Base-by-base conservation (phyloP, 176 grass and related monocot species). In the Eragrostis nindensis region DNA sequence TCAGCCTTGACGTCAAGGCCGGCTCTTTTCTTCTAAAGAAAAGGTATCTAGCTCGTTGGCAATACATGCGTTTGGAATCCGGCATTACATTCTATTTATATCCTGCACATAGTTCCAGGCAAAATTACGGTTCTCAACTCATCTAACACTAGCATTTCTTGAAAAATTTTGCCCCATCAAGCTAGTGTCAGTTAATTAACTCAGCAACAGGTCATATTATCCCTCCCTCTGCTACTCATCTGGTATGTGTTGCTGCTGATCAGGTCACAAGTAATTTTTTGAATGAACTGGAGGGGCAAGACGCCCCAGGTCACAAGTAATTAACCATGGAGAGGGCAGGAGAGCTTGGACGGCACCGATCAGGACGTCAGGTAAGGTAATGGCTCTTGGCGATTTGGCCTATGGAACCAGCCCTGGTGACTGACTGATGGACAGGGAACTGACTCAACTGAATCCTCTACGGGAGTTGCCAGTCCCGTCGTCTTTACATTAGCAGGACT, bases 1-100 rank as follows among this genome's bases (percentile, higher is more conserved):
- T 74, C 66, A 75, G 53, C 62, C 86, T 39, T 69, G 4, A 62
- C 68, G 70, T 75, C 62, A 69, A 84, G 70, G 55, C 70, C 84
- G 52, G 75, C 49, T 27, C n/a, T 29, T 62, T 30, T 27, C 14
- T 0, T 11, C 11, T 29, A 62, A 57, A 62, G 43, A 65, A 65
- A 77, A 30, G 6, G 24, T 21, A 11, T 19, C 17, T 59, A 49
- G 32, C 45, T 55, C 49, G 46, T 47, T 56, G 26, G 73, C 59
- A 60, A 41, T 59, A 27, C 42, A 77, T 19, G 74, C 57, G 24
- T 64, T 32, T 47, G 16, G 41, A 61, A 16, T 8, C 40, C 61
- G 46, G n/a, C n/a, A n/a, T n/a, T n/a, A n/a, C n/a, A n/a, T n/a
- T n/a, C n/a, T n/a, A n/a, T 5, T 9, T 6, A 2, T 27, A 42